Evolutionary conservation across 1,139 yeast species (phyloP).

Genomic region (Yamadazyma buinensis): DNA sequence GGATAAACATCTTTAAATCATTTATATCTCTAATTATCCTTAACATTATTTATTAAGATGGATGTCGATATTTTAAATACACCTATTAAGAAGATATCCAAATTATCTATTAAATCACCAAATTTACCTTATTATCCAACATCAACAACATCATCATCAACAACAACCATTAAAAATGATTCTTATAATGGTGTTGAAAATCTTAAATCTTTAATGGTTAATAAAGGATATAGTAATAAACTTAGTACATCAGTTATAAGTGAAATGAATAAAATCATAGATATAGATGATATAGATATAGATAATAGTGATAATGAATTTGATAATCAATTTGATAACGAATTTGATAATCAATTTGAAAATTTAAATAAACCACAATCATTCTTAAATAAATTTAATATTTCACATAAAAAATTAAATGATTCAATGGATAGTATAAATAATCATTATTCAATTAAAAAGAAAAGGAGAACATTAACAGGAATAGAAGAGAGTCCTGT

Average conservation of each 20-base stretch:
- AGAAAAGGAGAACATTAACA: constrained; percentile 33
- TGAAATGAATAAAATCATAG: constrained; percentile 31
- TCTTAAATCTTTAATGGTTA: constrained; percentile 23
- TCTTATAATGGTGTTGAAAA: no score
- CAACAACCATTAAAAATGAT: constrained; percentile 1
- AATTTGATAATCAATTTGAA: no score
- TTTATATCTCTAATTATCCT: background rate
- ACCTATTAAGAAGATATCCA: constrained; percentile 38
- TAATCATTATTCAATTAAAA: constrained; percentile 33
- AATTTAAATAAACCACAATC: no score
- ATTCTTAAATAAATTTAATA: no score
- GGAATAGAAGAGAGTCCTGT: constrained; percentile 21
- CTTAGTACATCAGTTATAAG: constrained; percentile 38
- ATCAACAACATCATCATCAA: no score
- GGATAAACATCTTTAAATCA: no score
- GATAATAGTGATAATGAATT: no score
- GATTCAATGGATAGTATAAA: constrained; percentile 40
- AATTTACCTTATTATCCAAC: constrained; percentile 4
- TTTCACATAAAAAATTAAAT: background rate
- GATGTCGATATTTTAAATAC: constrained; percentile 24
- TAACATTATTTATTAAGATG: constrained; percentile 1
- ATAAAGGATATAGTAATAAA: constrained; percentile 39
- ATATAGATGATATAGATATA: constrained; percentile 9
- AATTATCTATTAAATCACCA: constrained; percentile 34
- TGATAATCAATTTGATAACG: no score